Conservation (phyloP, 208 protist species). For the Trichomonas vaginalis region DNA sequence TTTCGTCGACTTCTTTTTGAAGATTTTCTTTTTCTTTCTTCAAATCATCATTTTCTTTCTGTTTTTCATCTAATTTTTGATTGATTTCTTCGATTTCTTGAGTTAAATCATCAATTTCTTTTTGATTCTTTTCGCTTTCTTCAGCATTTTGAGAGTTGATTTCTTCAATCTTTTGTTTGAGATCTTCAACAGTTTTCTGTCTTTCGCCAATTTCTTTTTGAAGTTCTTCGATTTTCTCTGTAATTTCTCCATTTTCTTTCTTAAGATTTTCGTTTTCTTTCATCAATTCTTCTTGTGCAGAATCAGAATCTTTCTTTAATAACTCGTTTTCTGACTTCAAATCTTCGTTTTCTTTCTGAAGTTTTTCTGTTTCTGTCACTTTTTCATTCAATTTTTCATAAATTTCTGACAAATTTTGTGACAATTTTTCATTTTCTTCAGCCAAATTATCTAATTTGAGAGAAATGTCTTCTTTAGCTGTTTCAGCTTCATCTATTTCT, state of each 20-base stretch:
- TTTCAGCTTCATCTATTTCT: neutral
- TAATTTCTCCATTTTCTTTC: neutral
- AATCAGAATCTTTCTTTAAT: neutral
- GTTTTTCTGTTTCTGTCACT: neutral
- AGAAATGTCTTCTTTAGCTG: no score
- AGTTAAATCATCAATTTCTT: neutral
- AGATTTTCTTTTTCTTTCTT: neutral
- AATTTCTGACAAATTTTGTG: neutral
- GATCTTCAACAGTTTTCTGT: neutral
- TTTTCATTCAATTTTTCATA: neutral
- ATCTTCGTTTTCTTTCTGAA: neutral
- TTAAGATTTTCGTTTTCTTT: neutral
- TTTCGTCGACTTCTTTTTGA: neutral
- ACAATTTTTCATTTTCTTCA: neutral
- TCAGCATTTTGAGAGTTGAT: neutral
- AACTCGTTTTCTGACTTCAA: neutral
- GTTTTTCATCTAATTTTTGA: neutral
- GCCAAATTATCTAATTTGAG: no score
- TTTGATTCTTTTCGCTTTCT: neutral
- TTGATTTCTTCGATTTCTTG: neutral
- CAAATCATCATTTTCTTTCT: neutral
- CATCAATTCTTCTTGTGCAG: neutral
- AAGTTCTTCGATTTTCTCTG: neutral
- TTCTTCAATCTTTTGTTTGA: no score
- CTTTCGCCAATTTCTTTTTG: neutral